A percentile compares a stretch with the other conserved stretches of the same genome.
phyloP scores from a whole-genome alignment of 306 rosid genomes.

The Dalbergia oliveri region DNA sequence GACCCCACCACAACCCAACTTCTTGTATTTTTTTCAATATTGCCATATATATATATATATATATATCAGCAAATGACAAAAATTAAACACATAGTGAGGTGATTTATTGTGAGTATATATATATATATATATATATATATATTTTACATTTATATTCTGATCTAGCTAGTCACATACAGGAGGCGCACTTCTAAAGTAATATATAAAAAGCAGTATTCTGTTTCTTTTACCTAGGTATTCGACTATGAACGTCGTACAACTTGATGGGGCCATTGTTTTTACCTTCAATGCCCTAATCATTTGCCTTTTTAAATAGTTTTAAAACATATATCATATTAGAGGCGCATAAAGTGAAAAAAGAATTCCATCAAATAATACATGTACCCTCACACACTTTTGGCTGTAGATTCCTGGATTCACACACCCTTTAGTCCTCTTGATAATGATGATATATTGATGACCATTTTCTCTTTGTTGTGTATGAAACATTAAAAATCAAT shows the following conservation, averaged over 20 bases:
- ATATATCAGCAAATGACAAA: too few species aligned
- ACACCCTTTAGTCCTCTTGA: slow-evolving; percentile 7
- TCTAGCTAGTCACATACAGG: not conserved
- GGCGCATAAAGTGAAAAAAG: slow-evolving; percentile 19
- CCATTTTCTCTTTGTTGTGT: not conserved
- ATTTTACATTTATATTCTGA: not conserved
- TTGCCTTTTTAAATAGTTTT: slow-evolving; percentile 33
- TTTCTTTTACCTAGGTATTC: slow-evolving; percentile 50
- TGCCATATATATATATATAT: not conserved
- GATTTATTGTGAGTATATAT: too few species aligned
- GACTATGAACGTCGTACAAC: slow-evolving; percentile 38
- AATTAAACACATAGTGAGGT: too few species aligned
- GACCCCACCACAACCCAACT: slow-evolving; percentile 47
- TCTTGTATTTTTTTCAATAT: not conserved
- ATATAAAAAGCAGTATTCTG: slow-evolving; percentile 3
- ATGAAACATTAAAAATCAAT: not conserved
- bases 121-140: too few species aligned
- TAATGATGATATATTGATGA: slow-evolving; percentile 33
- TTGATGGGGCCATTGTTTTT: slow-evolving; percentile 45
- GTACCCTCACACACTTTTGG: not conserved
- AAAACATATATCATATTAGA: not conserved
- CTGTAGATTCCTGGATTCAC: slow-evolving; percentile 11
- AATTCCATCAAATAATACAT: not conserved
- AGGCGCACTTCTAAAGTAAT: too few species aligned
- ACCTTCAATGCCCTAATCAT: slow-evolving; percentile 47